phyloP scores from a whole-genome alignment of 2,329 filamentous ascomycete species.

The Colletotrichum ledebouriae region DNA sequence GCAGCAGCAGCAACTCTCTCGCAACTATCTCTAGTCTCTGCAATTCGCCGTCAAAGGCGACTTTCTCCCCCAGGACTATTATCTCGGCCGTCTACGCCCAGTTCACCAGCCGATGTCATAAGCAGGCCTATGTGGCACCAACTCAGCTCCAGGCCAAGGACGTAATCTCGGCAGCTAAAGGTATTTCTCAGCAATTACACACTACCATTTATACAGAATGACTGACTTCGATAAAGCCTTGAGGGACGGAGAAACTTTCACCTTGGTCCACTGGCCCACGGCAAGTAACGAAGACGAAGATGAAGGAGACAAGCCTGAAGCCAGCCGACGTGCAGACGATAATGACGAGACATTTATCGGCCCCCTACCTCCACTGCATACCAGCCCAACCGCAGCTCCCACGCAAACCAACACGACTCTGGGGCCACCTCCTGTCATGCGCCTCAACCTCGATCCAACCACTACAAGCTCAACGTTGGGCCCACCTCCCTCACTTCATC shows the following conservation, averaged over 20 bases:
- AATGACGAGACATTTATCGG: background rate
- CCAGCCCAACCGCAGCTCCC: background rate
- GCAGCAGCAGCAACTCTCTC: background rate
- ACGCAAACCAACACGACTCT: conserved; percentile 1
- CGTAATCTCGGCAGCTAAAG: background rate
- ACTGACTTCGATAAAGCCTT: conserved; percentile 3
- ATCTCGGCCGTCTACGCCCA: conserved; percentile 2
- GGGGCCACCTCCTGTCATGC: background rate
- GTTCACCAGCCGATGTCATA: background rate
- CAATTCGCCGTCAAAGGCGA: background rate
- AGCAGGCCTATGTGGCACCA: background rate
- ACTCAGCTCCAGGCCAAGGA: conserved; percentile 1
- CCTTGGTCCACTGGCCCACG: background rate
- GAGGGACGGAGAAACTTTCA: background rate
- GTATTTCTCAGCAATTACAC: background rate
- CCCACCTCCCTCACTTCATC: conserved; percentile 5
- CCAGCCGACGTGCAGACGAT: background rate
- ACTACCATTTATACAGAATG: background rate
- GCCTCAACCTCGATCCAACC: background rate
- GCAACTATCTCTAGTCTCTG: background rate
- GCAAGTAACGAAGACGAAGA: background rate
- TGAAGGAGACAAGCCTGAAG: background rate
- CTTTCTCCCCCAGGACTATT: background rate
- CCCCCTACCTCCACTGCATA: background rate
- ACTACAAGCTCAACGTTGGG: conserved; percentile 1